These are phyloP conservation scores for Nasturtium officinale DNA, from an alignment of 345 rosid genomes.

Conservation along the genomic window DNA sequence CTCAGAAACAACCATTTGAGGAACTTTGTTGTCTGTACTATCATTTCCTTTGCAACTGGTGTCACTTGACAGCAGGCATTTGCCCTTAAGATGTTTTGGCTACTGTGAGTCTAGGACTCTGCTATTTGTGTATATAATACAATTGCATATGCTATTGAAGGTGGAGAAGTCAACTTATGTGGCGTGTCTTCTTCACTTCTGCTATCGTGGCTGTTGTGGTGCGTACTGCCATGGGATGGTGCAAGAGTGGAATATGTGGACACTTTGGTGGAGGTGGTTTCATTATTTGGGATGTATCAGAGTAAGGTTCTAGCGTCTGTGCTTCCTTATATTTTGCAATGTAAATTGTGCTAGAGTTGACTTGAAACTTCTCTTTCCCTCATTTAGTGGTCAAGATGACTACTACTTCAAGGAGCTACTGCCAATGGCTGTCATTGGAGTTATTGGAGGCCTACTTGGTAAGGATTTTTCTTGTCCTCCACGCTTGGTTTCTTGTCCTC, in stretches of 20 bases:
- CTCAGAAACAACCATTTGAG: neutral
- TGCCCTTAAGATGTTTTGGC: slow-evolving; percentile 8
- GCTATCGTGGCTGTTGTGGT: slow-evolving; percentile 98
- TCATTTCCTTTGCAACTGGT: neutral
- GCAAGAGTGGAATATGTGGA: slow-evolving; percentile 94
- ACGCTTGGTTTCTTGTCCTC: slow-evolving; percentile 14
- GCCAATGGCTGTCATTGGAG: slow-evolving; percentile 97
- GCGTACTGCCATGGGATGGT: slow-evolving; percentile 96
- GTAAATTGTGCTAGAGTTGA: slow-evolving; percentile 13
- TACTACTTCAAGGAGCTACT: slow-evolving; percentile 86
- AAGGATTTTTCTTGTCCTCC: no score
- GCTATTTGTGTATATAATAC: neutral
- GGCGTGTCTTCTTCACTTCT: slow-evolving; percentile 99
- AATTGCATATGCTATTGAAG: slow-evolving; percentile 50
- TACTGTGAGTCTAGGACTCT: neutral
- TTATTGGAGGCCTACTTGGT: slow-evolving; percentile 96
- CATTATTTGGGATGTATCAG: slow-evolving; percentile 95
- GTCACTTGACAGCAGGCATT: neutral
- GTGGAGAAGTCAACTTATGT: slow-evolving; percentile 99
- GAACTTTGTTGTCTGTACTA: neutral
- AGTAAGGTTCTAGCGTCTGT: slow-evolving; percentile 56
- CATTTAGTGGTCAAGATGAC: slow-evolving; percentile 91
- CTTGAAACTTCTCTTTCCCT: slow-evolving; percentile 12
- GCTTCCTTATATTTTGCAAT: slow-evolving; percentile 4
- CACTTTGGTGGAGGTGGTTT: slow-evolving; percentile 97